A percentile compares a stretch with the other conserved stretches of the same genome.
Conservation (phyloP, 208 protist genomes). For the Leishmania tarentolae region DNA sequence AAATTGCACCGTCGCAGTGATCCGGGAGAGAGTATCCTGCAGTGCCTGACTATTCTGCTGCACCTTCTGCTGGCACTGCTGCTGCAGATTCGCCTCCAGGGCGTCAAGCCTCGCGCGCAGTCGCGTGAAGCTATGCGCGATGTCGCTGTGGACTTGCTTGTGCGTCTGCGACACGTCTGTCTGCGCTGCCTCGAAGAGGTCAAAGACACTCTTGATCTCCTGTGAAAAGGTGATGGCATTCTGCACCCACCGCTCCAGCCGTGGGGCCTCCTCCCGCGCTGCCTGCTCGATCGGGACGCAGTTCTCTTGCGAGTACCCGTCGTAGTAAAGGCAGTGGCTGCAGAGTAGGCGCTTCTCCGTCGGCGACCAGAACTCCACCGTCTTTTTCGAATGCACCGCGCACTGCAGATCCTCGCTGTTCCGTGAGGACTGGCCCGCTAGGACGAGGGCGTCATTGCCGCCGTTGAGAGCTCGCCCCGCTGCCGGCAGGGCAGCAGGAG, state of each 20-base stretch:
- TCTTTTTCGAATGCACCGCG: slow-evolving; percentile 53
- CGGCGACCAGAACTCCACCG: slow-evolving; percentile 80
- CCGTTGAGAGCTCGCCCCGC: neutral
- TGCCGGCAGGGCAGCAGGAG: neutral
- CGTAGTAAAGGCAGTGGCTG: slow-evolving; percentile 81
- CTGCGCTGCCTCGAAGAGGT: slow-evolving; percentile 57
- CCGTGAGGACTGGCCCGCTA: neutral
- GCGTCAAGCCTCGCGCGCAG: slow-evolving; percentile 44
- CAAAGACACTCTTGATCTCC: slow-evolving; percentile 57
- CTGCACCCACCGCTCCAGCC: slow-evolving; percentile 62
- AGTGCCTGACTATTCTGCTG: slow-evolving; percentile 37
- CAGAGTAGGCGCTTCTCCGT: slow-evolving; percentile 69
- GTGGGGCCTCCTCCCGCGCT: slow-evolving; percentile 42
- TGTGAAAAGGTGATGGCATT: slow-evolving; percentile 65
- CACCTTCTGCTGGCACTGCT: slow-evolving; percentile 36
- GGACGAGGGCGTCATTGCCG: slow-evolving; percentile 2
- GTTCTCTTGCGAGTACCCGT: slow-evolving; percentile 67
- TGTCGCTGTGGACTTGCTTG: slow-evolving; percentile 33
- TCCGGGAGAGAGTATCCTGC: slow-evolving; percentile 32
- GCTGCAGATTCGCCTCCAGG: slow-evolving; percentile 44
- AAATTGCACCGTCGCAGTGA: slow-evolving; percentile 48
- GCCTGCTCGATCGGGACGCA: slow-evolving; percentile 68
- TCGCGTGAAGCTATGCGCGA: slow-evolving; percentile 47
- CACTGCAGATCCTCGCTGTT: slow-evolving; percentile 32
- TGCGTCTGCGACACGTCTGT: slow-evolving; percentile 45